phyloP scores from a whole-genome alignment of 345 rosid genomes.

The Chamaenerion angustifolium region DNA sequence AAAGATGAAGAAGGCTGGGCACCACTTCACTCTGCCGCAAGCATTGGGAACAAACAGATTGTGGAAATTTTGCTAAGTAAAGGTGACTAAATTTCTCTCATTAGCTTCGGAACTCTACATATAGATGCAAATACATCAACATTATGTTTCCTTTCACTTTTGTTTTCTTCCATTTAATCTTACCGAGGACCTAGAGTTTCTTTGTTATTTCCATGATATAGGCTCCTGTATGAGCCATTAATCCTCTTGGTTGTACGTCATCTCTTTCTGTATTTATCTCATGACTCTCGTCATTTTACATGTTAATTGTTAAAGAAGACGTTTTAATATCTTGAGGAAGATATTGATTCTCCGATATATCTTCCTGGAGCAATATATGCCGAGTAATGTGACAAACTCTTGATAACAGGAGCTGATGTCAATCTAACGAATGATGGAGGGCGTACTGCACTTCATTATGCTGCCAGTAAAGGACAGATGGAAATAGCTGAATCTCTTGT shows the following conservation, averaged over 20 bases:
- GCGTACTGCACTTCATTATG: constrained; percentile 88
- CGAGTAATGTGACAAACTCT: background rate
- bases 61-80: constrained; percentile 38
- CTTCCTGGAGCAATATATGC: background rate
- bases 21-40: constrained; percentile 72
- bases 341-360: background rate
- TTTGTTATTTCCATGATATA: no score
- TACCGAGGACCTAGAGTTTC: no score
- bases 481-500: constrained; percentile 57
- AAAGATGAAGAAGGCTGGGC: constrained; percentile 95
- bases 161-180: no score
- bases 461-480: constrained; percentile 84
- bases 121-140: no score
- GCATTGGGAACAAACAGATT: constrained; percentile 54
- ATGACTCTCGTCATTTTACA: no score
- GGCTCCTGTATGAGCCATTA: no score
- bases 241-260: background rate
- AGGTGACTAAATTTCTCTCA: constrained; percentile 22
- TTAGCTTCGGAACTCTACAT: no score
- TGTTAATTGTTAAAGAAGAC: background rate
- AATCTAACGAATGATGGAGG: constrained; percentile 66
- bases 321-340: background rate
- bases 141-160: no score
- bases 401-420: constrained; percentile 56
- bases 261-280: background rate